Evolutionary conservation across 2,329 filamentous ascomycete species (phyloP).

Genomic region (Fusarium oxysporum): DNA sequence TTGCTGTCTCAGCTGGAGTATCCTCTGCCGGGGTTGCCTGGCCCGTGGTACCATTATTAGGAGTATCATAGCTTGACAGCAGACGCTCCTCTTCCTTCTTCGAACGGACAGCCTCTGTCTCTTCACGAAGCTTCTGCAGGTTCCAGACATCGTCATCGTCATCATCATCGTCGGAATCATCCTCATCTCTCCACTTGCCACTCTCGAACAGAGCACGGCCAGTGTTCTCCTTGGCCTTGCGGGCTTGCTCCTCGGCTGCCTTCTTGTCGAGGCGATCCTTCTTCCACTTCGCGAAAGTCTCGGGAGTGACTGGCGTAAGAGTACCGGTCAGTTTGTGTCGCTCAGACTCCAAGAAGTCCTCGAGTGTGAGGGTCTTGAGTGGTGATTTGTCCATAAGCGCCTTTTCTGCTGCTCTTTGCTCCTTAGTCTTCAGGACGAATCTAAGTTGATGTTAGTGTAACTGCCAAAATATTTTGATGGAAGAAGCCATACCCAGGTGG

Average conservation of each 20-base stretch:
- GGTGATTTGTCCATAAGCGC: slow-evolving; percentile 96
- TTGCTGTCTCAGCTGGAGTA: slow-evolving; percentile 34
- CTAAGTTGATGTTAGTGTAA: slow-evolving; percentile 59
- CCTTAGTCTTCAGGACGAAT: slow-evolving; percentile 97
- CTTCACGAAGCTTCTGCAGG: slow-evolving; percentile 81
- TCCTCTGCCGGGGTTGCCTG: slow-evolving; percentile 29
- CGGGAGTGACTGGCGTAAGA: slow-evolving; percentile 92
- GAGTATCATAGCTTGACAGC: slow-evolving; percentile 48
- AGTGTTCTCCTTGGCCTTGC: slow-evolving; percentile 93
- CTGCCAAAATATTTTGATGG: background rate
- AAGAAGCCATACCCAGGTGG: slow-evolving; percentile 82
- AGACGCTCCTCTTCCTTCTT: slow-evolving; percentile 82
- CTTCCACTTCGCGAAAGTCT: slow-evolving; percentile 97
- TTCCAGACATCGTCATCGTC: slow-evolving; percentile 77
- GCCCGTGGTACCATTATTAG: slow-evolving; percentile 19
- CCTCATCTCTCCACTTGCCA: slow-evolving; percentile 85
- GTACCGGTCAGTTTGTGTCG: slow-evolving; percentile 93
- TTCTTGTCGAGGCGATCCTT: slow-evolving; percentile 95
- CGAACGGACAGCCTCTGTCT: slow-evolving; percentile 82
- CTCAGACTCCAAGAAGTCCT: slow-evolving; percentile 97
- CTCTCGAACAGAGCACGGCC: slow-evolving; percentile 96
- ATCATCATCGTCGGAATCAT: slow-evolving; percentile 70
- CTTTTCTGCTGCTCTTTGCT: slow-evolving; percentile 95
- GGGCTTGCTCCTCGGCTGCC: slow-evolving; percentile 89
- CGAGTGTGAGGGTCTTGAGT: slow-evolving; percentile 90